Base-by-base conservation (phyloP, 2,329 filamentous ascomycete species). In the Hymenoscyphus repandus region DNA sequence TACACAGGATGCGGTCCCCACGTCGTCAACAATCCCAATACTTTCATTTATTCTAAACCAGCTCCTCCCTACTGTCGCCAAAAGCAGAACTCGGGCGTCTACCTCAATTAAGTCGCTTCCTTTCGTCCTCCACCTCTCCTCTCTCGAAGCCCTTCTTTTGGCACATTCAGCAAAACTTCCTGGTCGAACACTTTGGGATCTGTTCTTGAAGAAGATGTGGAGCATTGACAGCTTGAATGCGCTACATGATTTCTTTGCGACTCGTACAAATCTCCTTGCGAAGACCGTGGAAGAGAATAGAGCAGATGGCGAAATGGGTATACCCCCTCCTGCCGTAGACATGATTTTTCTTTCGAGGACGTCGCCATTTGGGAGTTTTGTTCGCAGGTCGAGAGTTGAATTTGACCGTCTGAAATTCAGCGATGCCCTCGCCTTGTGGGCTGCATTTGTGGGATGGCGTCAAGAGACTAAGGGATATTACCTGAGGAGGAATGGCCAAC, bases 111-210 rank as follows among this genome's bases (percentile, higher is more conserved):
- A 54, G 6, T 45, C 56, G 2, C 30, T 62, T 13, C 59, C 57
- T 15, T 63, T 84, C 39, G 72, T 82, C 40, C 69, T 78, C 36
- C 73, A 74, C 48, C 76, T 84, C 57, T 70, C 76, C 36, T 73
- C 80, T 56, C 84, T 85, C 56, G 80, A 85, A 65, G 72, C 71
- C 49, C 69, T 82, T n/a, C 74, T 85, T 13, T 64, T 67, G 17
- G 70, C 73, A 27, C 74, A 78, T 57, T 71, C 75, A 5, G 74
- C 79, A 27, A 68, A 76, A 22, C 71, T 89, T 50, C 86, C 90
- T 0, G 90, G 90, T 2, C 79, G 87, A 43, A 85, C 80, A n/a
- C 71, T 96, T n/a, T 93, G 91, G 82, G 90, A 97, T 64, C 73
- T 86, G 2, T 88, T 96, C 50, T 76, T 97, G 11, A 79, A 81